These are phyloP conservation scores for Podospora anserina DNA, from an alignment of 495 filamentous ascomycete genomes.

Conservation along the genomic window DNA sequence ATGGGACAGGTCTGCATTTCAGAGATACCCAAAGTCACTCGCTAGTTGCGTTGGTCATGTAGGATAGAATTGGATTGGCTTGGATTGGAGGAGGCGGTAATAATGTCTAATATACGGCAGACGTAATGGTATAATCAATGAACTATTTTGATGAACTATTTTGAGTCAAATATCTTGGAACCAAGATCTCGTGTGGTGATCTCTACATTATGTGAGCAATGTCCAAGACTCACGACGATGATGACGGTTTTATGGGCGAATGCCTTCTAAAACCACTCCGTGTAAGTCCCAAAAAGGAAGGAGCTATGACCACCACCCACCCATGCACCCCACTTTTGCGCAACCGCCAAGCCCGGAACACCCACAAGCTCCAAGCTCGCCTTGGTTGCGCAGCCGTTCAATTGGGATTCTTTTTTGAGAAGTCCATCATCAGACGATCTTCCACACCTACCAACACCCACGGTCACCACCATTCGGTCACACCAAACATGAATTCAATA, in stretches of 20 bases:
- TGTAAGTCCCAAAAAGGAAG: not conserved
- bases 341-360: slow-evolving; percentile 1
- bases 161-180: no score
- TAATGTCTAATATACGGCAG: not conserved
- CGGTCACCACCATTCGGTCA: not conserved
- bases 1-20: not conserved
- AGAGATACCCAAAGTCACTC: not conserved
- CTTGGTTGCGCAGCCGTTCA: not conserved
- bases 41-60: not conserved
- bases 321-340: not conserved
- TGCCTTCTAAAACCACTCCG: not conserved
- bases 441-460: not conserved
- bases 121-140: not conserved
- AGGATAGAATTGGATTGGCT: not conserved
- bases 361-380: not conserved
- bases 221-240: no score
- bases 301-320: slow-evolving; percentile 1
- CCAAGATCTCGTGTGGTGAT: no score
- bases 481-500: slow-evolving; percentile 25
- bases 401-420: not conserved
- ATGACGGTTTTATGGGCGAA: no score
- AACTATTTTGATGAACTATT: not conserved
- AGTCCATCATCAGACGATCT: slow-evolving; percentile 3
- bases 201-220: no score
- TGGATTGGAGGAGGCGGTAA: not conserved